Conservation (phyloP, 1,284 basidiomycete genomes). For the Grifola frondosa region DNA sequence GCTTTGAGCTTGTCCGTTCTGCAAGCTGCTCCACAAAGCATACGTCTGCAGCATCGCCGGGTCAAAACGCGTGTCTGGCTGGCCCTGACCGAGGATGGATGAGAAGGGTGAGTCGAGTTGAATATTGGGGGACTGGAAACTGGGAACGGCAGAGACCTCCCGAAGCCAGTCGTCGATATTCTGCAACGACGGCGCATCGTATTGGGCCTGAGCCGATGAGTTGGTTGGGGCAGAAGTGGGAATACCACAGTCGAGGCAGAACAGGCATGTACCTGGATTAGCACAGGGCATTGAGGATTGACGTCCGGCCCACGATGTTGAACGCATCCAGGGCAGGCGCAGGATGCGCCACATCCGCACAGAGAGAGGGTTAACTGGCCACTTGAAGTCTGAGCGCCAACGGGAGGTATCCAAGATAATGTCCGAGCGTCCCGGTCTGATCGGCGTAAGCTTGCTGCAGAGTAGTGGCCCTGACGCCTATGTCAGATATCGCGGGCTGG, state of each 20-base stretch:
- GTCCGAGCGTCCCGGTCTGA: too few species aligned
- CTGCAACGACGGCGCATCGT: conserved; percentile 27
- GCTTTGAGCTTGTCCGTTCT: background rate
- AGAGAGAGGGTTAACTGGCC: conserved; percentile 25
- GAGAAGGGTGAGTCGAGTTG: conserved; percentile 3
- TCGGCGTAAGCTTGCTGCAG: background rate
- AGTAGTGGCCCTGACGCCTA: too few species aligned
- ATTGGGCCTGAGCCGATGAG: conserved; percentile 13
- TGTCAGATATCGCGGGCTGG: background rate
- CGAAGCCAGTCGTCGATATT: conserved; percentile 53
- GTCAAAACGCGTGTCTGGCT: conserved; percentile 20
- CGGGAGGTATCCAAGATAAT: conserved; percentile 5
- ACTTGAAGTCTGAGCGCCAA: conserved; percentile 15
- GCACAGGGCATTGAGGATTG: conserved; percentile 38
- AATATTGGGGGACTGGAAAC: conserved; percentile 1
- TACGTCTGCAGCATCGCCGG: conserved; percentile 21
- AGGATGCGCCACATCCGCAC: conserved; percentile 54
- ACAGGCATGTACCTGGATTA: conserved; percentile 48
- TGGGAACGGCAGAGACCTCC: conserved; percentile 29
- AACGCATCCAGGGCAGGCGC: conserved; percentile 52
- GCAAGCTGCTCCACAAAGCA: conserved; percentile 22
- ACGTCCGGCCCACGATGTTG: conserved; percentile 42
- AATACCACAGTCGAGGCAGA: conserved; percentile 55
- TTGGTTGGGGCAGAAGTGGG: conserved; percentile 36
- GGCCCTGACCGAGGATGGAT: background rate